Conservation (phyloP, 2,329 filamentous ascomycete species). For the Fusarium sp. region DNA sequence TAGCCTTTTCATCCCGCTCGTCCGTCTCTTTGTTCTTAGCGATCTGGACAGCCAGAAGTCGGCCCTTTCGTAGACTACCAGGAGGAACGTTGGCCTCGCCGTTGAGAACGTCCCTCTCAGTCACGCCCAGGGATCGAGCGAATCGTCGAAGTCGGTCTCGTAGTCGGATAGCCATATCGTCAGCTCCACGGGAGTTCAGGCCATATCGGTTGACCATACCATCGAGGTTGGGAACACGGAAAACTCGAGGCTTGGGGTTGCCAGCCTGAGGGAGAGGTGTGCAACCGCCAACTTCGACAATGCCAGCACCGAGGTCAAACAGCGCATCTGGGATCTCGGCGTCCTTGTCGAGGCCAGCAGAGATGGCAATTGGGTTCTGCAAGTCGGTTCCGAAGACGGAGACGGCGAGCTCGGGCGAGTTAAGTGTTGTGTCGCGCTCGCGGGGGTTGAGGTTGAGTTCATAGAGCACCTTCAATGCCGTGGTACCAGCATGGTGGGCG, state of each 20-base stretch:
- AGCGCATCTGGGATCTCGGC: constrained; percentile 89
- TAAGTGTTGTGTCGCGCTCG: constrained; percentile 73
- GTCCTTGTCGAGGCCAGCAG: constrained; percentile 96
- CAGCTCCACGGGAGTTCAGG: constrained; percentile 91
- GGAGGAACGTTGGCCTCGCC: constrained; percentile 84
- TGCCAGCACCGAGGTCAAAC: constrained; percentile 85
- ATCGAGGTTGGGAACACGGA: constrained; percentile 85
- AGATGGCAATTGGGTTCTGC: constrained; percentile 91
- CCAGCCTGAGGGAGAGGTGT: constrained; percentile 90
- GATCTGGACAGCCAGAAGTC: constrained; percentile 89
- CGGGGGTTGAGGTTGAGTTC: constrained; percentile 83
- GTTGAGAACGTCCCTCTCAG: constrained; percentile 81
- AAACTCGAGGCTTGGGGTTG: constrained; percentile 90
- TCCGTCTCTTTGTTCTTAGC: constrained; percentile 97
- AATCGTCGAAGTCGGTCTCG: constrained; percentile 84
- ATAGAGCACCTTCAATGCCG: constrained; percentile 80
- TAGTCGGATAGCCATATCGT: constrained; percentile 85
- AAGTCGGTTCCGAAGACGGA: constrained; percentile 83
- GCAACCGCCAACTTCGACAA: constrained; percentile 93
- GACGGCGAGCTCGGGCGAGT: constrained; percentile 53
- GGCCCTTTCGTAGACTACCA: constrained; percentile 82
- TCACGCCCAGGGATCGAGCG: constrained; percentile 78
- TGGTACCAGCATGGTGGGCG: constrained; percentile 86
- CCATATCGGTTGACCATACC: constrained; percentile 97
- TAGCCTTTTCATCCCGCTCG: constrained; percentile 85